Evolutionary conservation across 768 basidiomycete species (phyloP), one percentile per base, ranked within the genome.

Genomic region (Pleurotus salmoneostramineus): DNA sequence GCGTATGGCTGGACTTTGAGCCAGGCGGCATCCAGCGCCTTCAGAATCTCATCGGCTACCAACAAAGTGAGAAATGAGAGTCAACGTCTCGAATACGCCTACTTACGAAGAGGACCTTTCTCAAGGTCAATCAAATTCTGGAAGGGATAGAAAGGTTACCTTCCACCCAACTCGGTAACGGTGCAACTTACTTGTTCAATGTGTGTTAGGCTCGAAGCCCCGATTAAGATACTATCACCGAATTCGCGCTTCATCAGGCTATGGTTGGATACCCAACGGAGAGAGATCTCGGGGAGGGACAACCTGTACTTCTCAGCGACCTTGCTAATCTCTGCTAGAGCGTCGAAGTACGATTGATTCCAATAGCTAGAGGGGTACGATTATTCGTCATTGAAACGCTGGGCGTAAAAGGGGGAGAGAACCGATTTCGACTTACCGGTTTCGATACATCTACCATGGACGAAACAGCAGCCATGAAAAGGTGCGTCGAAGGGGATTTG

Each of bases 261-360:
- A 60, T 87, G 84, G 58, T 86, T 78, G 54, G 83, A 80, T 51
- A 79, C 72, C 85, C 85, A 87, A n/a, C 85, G 74, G 48, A 85
- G 69, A 1, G 84, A 82, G 3, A 83, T 74, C 67, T 86, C 83
- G 2, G 77, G 72, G 57, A 83, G 68, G 0, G 77, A 75, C 3
- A 87, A 65, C 43, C 68, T 60, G 59, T 84, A 71, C 50, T 75
- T 78, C 36, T 75, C 76, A 4, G 79, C 77, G 6, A 74, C 80
- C 3, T 67, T 69, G 11, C 74, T 70, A 57, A 86, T 74, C 11
- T 69, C 57, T 0, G 71, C 74, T 12, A 85, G 66, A 0, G 82
- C 79, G 31, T 75, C 71, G 69, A 85, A 85, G 63, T 79, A 77
- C 12, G 71, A 68, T 37, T 80, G 78, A 54, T 80, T 81, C 82